A percentile compares a stretch with the other conserved stretches of the same genome.
These are phyloP conservation scores for Cyclotella cryptica DNA, from an alignment of 108 stramenopile genomes.

Conservation along the genomic window DNA sequence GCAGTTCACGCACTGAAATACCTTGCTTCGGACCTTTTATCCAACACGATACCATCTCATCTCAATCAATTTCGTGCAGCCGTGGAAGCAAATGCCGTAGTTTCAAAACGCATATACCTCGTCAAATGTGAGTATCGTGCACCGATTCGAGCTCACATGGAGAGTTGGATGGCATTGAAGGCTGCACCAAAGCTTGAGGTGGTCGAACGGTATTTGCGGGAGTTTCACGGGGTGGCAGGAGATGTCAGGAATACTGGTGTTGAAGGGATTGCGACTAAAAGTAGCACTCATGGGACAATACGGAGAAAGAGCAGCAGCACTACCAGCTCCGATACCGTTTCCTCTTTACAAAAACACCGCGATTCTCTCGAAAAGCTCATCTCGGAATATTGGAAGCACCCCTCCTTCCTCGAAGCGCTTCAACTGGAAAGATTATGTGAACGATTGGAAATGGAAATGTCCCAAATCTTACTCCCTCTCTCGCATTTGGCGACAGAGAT, in stretches of 20 bases:
- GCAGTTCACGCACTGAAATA: constrained; percentile 45
- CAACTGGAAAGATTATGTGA: constrained; percentile 76
- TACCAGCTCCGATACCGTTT: constrained; percentile 3
- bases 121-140: constrained; percentile 92
- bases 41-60: constrained; percentile 56
- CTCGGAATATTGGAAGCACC: constrained; percentile 65
- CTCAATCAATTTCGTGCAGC: constrained; percentile 82
- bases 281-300: not conserved
- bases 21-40: constrained; percentile 40
- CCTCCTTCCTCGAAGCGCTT: constrained; percentile 75
- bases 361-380: constrained; percentile 42
- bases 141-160: constrained; percentile 85
- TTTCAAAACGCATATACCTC: constrained; percentile 85
- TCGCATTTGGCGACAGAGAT: constrained; percentile 74
- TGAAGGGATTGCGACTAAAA: not conserved
- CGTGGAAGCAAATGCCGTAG: constrained; percentile 76
- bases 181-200: constrained; percentile 79
- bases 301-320: constrained; percentile 5
- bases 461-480: constrained; percentile 71
- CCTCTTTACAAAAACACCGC: constrained; percentile 29
- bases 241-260: not conserved
- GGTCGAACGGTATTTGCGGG: constrained; percentile 64
- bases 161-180: constrained; percentile 76
- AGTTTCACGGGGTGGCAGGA: constrained; percentile 27
- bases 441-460: constrained; percentile 76